Evolutionary conservation across 1,139 yeast species (phyloP).

Genomic region (Nakaseomyces delphensis): DNA sequence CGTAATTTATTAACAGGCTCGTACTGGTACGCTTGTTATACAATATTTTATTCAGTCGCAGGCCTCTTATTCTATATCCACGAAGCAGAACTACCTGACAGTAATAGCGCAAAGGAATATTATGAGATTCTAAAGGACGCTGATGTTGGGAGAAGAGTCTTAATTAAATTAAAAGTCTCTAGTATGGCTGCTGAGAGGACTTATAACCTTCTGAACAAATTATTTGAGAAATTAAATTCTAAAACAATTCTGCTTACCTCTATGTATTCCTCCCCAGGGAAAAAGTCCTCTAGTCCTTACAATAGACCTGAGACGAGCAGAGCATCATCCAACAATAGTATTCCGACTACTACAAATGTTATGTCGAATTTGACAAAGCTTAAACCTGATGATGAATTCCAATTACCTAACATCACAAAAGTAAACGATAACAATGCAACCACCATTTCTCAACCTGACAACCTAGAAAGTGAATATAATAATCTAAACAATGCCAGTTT

Average conservation of each 20-base stretch:
- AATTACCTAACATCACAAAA: too few relatives aligned
- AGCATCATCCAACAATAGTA: background rate
- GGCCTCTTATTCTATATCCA: constrained; percentile 79
- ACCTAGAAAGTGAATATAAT: background rate
- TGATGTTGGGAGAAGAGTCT: constrained; percentile 67
- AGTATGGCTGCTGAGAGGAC: constrained; percentile 76
- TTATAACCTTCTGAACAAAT: constrained; percentile 64
- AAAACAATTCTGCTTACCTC: constrained; percentile 19
- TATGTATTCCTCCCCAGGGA: constrained; percentile 6
- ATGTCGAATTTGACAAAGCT: background rate
- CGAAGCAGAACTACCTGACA: constrained; percentile 50
- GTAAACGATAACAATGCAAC: background rate
- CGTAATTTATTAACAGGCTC: constrained; percentile 73
- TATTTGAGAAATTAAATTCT: constrained; percentile 69
- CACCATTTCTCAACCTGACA: background rate
- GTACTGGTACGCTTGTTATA: constrained; percentile 87
- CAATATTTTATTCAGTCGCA: constrained; percentile 87
- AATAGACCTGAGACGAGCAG: background rate
- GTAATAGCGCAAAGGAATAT: constrained; percentile 57
- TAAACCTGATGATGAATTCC: background rate
- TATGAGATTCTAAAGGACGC: constrained; percentile 57
- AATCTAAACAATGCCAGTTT: background rate
- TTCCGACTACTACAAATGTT: background rate
- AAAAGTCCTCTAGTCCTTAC: constrained; percentile 1
- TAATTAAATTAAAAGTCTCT: constrained; percentile 61